These are phyloP conservation scores for Cyamopsis tetragonoloba DNA, from an alignment of 306 rosid genomes.

Conservation along the genomic window DNA sequence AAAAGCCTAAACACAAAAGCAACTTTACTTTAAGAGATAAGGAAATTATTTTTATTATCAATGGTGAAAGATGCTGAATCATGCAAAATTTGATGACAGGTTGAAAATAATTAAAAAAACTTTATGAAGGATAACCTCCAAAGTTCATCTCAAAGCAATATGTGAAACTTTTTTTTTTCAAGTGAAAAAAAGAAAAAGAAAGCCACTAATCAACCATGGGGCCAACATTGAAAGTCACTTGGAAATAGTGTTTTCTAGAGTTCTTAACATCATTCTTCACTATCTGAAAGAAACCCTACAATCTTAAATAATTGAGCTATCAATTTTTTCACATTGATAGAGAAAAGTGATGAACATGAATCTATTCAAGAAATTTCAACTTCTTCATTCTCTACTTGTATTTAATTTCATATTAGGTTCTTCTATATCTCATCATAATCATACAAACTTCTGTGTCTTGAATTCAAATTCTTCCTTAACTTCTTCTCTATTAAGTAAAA, in stretches of 20 bases:
- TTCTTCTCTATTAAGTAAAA: slow-evolving; percentile 33
- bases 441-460: slow-evolving; percentile 35
- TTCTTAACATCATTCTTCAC: neutral
- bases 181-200: slow-evolving; percentile 3
- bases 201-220: slow-evolving; percentile 23
- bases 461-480: slow-evolving; percentile 32
- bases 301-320: slow-evolving; percentile 2
- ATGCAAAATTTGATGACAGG: neutral
- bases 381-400: slow-evolving; percentile 31
- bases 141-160: slow-evolving; percentile 27
- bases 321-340: neutral
- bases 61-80: slow-evolving; percentile 16
- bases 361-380: slow-evolving; percentile 28
- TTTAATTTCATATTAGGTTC: slow-evolving; percentile 36
- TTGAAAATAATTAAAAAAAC: slow-evolving; percentile 7
- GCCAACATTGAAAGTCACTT: slow-evolving; percentile 20
- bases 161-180: slow-evolving; percentile 24
- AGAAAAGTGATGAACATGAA: slow-evolving; percentile 34
- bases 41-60: slow-evolving; percentile 23
- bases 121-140: slow-evolving; percentile 12
- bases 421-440: slow-evolving; percentile 33
- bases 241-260: slow-evolving; percentile 6
- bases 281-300: slow-evolving; percentile 14
- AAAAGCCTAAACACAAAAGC: slow-evolving; percentile 25
- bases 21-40: slow-evolving; percentile 21